phyloP scores from a whole-genome alignment of 352 stramenopile genomes.

The Pythium inflatum region DNA sequence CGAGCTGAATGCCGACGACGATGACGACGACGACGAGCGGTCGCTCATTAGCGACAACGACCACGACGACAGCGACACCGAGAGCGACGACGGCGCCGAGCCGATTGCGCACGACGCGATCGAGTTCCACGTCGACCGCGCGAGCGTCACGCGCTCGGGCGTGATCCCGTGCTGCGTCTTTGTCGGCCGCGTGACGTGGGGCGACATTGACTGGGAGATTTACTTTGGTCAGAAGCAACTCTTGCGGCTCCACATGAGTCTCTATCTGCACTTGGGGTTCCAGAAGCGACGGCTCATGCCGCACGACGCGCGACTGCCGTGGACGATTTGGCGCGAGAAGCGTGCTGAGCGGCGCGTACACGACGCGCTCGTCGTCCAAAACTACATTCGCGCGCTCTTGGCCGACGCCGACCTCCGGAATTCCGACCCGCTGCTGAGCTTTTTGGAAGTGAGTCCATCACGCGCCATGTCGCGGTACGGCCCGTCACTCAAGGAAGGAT shows the following conservation, averaged over 20 bases:
- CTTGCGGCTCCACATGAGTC: conserved; percentile 68
- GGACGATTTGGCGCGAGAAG: conserved; percentile 85
- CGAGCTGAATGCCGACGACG: conserved; percentile 24
- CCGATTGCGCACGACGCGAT: conserved; percentile 78
- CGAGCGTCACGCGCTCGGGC: conserved; percentile 66
- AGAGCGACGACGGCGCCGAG: conserved; percentile 49
- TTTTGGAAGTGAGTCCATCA: conserved; percentile 81
- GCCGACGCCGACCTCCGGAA: conserved; percentile 70
- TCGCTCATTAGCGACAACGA: conserved; percentile 38
- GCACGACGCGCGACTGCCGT: conserved; percentile 56
- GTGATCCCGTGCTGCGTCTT: conserved; percentile 86
- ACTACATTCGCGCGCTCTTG: conserved; percentile 72
- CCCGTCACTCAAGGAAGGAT: conserved; percentile 83
- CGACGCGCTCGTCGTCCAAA: conserved; percentile 75
- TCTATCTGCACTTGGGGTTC: conserved; percentile 57
- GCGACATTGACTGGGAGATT: conserved; percentile 81
- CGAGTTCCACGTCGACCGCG: conserved; percentile 72
- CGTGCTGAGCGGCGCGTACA: conserved; percentile 66
- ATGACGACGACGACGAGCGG: conserved; percentile 37
- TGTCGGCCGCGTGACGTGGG: conserved; percentile 76
- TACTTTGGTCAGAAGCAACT: conserved; percentile 89
- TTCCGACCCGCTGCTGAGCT: conserved; percentile 76
- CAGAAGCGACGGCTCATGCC: conserved; percentile 50
- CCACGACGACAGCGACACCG: conserved; percentile 44
- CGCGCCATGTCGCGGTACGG: conserved; percentile 75